Conservation (phyloP, 2,329 filamentous ascomycete species). For the Magnaporthales sp. region DNA sequence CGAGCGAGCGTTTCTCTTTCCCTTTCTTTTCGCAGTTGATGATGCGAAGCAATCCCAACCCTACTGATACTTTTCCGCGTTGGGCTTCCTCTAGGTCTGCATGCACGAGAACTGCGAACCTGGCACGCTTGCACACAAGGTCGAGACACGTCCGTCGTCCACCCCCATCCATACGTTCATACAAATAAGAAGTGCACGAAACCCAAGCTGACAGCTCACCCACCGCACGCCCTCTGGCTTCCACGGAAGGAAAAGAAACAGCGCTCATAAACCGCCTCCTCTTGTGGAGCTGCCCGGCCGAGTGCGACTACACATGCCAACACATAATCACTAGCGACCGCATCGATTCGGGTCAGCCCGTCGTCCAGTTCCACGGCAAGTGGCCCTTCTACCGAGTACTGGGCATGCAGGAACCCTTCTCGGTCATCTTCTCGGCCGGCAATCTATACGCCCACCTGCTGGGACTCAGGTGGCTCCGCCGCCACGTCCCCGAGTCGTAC, state of each 20-base stretch:
- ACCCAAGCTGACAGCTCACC: slow-evolving; percentile 8
- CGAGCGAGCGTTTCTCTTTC: not conserved
- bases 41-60: not conserved
- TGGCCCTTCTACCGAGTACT: slow-evolving; percentile 91
- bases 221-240: slow-evolving; percentile 9
- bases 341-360: slow-evolving; percentile 51
- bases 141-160: slow-evolving; percentile 57
- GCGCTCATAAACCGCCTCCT: slow-evolving; percentile 79
- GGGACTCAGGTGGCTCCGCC: slow-evolving; percentile 64
- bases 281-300: slow-evolving; percentile 82
- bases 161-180: slow-evolving; percentile 8
- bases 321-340: slow-evolving; percentile 77
- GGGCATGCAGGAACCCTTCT: slow-evolving; percentile 91
- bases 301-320: slow-evolving; percentile 98
- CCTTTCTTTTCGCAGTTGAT: not conserved
- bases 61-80: not conserved
- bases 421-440: slow-evolving; percentile 83
- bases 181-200: not conserved
- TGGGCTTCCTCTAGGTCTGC: slow-evolving; percentile 54
- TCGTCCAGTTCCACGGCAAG: slow-evolving; percentile 96
- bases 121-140: slow-evolving; percentile 36
- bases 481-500: slow-evolving; percentile 64
- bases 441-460: slow-evolving; percentile 81
- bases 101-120: slow-evolving; percentile 67
- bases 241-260: slow-evolving; percentile 24